Conservation (phyloP, 352 stramenopile species). For the Pythium scleroteichum region DNA sequence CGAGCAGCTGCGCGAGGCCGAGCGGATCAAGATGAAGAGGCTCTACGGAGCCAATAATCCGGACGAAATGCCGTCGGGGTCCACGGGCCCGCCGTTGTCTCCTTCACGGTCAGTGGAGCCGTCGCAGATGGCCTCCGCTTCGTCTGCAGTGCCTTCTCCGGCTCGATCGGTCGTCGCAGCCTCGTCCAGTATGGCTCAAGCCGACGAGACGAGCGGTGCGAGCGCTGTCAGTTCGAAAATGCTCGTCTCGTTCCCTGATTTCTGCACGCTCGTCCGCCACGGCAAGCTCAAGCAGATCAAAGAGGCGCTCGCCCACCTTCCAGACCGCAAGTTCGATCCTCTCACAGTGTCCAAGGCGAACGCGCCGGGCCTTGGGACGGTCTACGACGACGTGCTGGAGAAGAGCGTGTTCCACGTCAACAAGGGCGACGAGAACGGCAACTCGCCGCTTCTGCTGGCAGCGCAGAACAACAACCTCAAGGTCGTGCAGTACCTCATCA, state of each 20-base stretch:
- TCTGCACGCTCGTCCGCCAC: constrained; percentile 84
- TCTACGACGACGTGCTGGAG: constrained; percentile 90
- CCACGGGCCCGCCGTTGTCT: constrained; percentile 5
- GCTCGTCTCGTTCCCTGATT: constrained; percentile 70
- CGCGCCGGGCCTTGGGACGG: constrained; percentile 81
- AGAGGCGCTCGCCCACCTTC: constrained; percentile 79
- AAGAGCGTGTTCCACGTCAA: constrained; percentile 90
- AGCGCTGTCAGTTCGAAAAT: constrained; percentile 27
- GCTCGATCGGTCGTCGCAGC: constrained; percentile 2
- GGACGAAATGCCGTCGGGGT: constrained; percentile 10
- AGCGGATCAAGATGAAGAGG: constrained; percentile 47
- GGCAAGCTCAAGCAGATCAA: constrained; percentile 89
- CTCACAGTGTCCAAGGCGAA: constrained; percentile 72
- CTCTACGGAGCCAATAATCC: constrained; percentile 37
- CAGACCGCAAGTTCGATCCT: constrained; percentile 87
- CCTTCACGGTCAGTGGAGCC: not conserved
- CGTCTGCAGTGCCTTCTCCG: constrained; percentile 2
- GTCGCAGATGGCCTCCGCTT: not conserved
- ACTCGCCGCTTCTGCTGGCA: constrained; percentile 86
- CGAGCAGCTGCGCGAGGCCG: constrained; percentile 59
- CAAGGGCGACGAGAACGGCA: constrained; percentile 89
- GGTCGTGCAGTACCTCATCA: constrained; percentile 89
- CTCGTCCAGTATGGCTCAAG: not conserved
- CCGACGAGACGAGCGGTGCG: not conserved
- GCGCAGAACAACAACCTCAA: constrained; percentile 89